Percentiles rank a stretch among this genome's conserved stretches.
phyloP scores from a whole-genome alignment of 2,329 filamentous ascomycete species.

The Colletotrichum musae region DNA sequence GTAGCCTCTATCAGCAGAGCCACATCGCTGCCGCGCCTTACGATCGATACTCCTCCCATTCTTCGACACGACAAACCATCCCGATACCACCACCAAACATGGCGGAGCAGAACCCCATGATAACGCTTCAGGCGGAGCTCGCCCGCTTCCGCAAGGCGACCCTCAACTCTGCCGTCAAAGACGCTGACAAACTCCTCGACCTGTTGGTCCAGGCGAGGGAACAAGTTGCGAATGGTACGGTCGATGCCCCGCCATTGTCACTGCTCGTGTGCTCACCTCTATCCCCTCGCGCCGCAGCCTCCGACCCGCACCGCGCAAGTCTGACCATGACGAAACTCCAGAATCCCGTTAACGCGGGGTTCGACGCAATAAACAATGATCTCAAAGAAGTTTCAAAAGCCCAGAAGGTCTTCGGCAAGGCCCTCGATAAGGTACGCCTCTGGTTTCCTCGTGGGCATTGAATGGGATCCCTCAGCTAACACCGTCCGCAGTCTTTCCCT shows the following conservation, averaged over 20 bases:
- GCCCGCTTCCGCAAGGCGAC: constrained; percentile 78
- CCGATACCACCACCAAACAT: constrained; percentile 44
- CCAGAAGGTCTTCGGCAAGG: constrained; percentile 87
- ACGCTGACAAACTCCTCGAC: constrained; percentile 88
- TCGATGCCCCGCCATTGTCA: constrained; percentile 29
- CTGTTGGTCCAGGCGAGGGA: constrained; percentile 81
- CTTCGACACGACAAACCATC: constrained; percentile 15
- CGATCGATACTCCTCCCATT: not conserved
- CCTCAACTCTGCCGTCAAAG: constrained; percentile 78
- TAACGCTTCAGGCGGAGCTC: constrained; percentile 79
- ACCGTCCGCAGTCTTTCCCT: constrained; percentile 51
- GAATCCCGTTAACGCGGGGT: constrained; percentile 84
- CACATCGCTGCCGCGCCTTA: constrained; percentile 23
- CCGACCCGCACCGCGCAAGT: constrained; percentile 79
- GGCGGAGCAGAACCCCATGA: constrained; percentile 62
- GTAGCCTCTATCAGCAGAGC: constrained; percentile 27
- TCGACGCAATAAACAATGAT: constrained; percentile 85
- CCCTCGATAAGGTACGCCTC: constrained; percentile 80
- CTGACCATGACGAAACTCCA: constrained; percentile 87
- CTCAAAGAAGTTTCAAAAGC: constrained; percentile 87
- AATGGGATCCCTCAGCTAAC: constrained; percentile 38
- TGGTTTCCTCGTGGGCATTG: not conserved
- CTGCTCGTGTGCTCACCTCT: constrained; percentile 35
- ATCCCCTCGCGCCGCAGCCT: constrained; percentile 45
- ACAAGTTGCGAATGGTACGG: constrained; percentile 77